Evolutionary conservation across 2,329 filamentous ascomycete species (phyloP).

Genomic region (Aspergillus pseudotamarii): DNA sequence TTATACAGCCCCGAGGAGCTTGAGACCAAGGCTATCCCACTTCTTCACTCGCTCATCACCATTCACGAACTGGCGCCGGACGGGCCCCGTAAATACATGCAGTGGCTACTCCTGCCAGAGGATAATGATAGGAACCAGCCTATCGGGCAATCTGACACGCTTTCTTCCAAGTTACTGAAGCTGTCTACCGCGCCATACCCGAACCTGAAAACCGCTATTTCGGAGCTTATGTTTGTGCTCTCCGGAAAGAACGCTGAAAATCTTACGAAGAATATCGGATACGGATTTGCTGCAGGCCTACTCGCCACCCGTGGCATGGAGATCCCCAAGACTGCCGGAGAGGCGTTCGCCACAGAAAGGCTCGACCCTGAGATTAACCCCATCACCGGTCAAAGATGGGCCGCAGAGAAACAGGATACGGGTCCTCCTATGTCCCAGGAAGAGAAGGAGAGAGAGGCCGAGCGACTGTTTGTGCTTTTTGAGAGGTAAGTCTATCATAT

Average conservation of each 20-base stretch:
- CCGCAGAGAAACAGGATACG: conserved; percentile 64
- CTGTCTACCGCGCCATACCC: conserved; percentile 76
- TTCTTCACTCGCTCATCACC: conserved; percentile 72
- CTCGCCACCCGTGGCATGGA: conserved; percentile 81
- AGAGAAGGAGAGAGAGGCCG: conserved; percentile 90
- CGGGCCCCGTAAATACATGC: conserved; percentile 64
- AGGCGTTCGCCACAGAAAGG: conserved; percentile 50
- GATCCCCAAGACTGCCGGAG: conserved; percentile 68
- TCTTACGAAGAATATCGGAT: conserved; percentile 90
- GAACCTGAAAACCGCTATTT: conserved; percentile 73
- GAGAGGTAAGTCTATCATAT: conserved; percentile 62
- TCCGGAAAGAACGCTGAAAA: conserved; percentile 77
- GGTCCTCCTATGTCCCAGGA: conserved; percentile 80
- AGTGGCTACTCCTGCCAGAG: conserved; percentile 71
- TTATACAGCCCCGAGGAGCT: conserved; percentile 69
- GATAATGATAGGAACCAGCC: conserved; percentile 74
- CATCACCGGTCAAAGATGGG: conserved; percentile 80
- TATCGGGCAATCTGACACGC: conserved; percentile 72
- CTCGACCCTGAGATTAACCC: conserved; percentile 65
- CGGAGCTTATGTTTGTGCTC: conserved; percentile 80
- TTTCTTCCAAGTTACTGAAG: conserved; percentile 76
- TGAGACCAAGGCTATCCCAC: conserved; percentile 69
- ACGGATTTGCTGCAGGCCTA: conserved; percentile 90
- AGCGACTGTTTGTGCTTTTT: conserved; percentile 86
- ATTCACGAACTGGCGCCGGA: conserved; percentile 71